These are phyloP conservation scores for Monosporascus sp. DNA, from an alignment of 2,329 filamentous ascomycete species.

Conservation along the genomic window DNA sequence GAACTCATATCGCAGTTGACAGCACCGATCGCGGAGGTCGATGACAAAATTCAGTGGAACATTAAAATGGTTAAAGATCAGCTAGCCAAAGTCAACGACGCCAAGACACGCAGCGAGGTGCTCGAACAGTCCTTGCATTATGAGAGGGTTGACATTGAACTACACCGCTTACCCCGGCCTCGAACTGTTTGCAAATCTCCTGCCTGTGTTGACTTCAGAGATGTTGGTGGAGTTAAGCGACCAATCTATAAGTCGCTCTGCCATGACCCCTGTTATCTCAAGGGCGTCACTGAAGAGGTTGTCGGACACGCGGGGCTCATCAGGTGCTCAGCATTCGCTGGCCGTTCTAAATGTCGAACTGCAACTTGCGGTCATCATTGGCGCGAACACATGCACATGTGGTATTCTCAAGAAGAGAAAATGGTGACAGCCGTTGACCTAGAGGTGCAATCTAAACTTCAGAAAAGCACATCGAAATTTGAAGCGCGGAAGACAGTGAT, in stretches of 20 bases:
- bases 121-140: conserved; percentile 22
- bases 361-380: conserved; percentile 27
- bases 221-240: conserved; percentile 17
- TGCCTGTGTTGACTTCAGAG: conserved; percentile 22
- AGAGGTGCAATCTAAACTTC: conserved; percentile 18
- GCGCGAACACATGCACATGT: conserved; percentile 32
- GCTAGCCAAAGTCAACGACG: conserved; percentile 20
- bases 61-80: conserved; percentile 26
- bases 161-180: conserved; percentile 17
- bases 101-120: conserved; percentile 17
- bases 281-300: conserved; percentile 19
- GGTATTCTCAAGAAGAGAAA: conserved; percentile 22
- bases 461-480: conserved; percentile 18
- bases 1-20: conserved; percentile 31
- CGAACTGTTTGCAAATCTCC: conserved; percentile 27
- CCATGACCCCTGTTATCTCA: conserved; percentile 26
- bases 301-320: conserved; percentile 21
- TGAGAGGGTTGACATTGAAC: conserved; percentile 18
- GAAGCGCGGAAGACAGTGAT: conserved; percentile 21
- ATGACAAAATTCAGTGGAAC: conserved; percentile 25
- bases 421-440: conserved; percentile 18
- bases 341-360: conserved; percentile 11
- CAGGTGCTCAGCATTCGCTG: conserved; percentile 21
- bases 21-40: conserved; percentile 32
- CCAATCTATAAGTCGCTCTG: conserved; percentile 26